Evolutionary conservation across 2,329 filamentous ascomycete species (phyloP).

Genomic region (Colletotrichum acutatum): DNA sequence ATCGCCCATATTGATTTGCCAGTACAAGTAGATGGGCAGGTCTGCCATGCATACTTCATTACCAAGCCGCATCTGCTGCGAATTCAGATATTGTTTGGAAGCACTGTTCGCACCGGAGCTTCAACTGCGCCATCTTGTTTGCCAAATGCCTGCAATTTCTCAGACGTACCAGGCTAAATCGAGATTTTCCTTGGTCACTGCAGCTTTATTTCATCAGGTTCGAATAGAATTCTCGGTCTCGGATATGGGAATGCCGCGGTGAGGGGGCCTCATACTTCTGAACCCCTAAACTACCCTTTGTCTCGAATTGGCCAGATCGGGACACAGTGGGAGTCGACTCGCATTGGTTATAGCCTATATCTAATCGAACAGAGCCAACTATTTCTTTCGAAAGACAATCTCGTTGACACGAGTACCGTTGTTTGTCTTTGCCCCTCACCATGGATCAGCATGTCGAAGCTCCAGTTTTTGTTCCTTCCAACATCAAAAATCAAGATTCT

Average conservation of each 20-base stretch:
- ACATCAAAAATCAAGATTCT: not conserved
- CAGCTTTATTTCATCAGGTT: not conserved
- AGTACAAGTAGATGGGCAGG: not conserved
- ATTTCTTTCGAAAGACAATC: not conserved
- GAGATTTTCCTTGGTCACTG: not conserved
- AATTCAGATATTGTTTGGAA: not conserved
- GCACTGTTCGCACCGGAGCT: not conserved
- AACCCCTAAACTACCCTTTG: not conserved
- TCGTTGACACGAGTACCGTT: not conserved
- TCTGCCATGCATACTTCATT: not conserved
- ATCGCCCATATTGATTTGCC: not conserved
- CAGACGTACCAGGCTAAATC: not conserved
- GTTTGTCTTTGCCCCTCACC: not conserved
- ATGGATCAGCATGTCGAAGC: conserved; percentile 25
- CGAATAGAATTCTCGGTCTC: not conserved
- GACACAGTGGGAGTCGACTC: not conserved
- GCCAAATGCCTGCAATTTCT: not conserved
- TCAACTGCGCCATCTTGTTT: not conserved
- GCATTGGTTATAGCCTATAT: not conserved
- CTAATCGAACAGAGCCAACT: not conserved
- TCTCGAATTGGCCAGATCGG: not conserved
- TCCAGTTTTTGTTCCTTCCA: not conserved
- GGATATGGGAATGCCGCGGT: not conserved
- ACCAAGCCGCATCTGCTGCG: not conserved
- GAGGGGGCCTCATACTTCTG: not conserved